Evolutionary conservation across 768 basidiomycete genomes (phyloP), one percentile per base, ranked within the genome.

Genomic region (Mycena polygramma): DNA sequence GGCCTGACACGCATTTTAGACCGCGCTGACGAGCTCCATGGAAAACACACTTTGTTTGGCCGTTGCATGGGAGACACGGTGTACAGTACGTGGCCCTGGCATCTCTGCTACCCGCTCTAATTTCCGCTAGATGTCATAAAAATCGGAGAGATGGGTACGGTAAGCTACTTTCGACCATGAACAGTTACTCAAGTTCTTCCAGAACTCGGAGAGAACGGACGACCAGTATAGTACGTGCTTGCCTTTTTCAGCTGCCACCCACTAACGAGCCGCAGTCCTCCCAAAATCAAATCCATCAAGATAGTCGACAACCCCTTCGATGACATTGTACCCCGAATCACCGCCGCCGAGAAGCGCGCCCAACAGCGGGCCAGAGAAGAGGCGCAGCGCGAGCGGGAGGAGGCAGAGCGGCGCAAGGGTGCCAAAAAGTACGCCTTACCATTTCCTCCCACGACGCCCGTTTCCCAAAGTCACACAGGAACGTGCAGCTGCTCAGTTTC

Each of bases 31-130:
- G 97, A 97, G 79, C 83, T 99, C 14, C 93, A 98, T 58, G 94
- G 94, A 52, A 98, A 97, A 78, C 94, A 98, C 75, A 99, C 98
- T 0, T 80, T 98, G 11, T 99, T 98, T 71, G 97, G 97, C n/a
- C 88, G 95, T 55, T 88, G 90, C 61, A 87, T 95, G 17, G 95
- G 95, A 6, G 94, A 96, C 77, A 96, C 95, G 0, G 82, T 97
- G 49, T 97, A 92, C 82, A 97, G 95, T 95, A 79, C 75, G 91
- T 86, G 41, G 19, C 15, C 57, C 51, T 55, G 58, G 14, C 26
- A 51, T 30, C 19, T 6, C 8, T 51, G 14, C 35, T 5, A 63
- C 51, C 19, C 22, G 51, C 22, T 4, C 37, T 65, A 57, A 74
- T 66, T 36, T 36, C 15, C 0, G 35, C 0, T 63, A 97, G 96